Percentiles rank a stretch among this genome's conserved stretches.
These are phyloP conservation scores for Handroanthus guayacan DNA, from an alignment of 257 asterid genomes.

Conservation along the genomic window DNA sequence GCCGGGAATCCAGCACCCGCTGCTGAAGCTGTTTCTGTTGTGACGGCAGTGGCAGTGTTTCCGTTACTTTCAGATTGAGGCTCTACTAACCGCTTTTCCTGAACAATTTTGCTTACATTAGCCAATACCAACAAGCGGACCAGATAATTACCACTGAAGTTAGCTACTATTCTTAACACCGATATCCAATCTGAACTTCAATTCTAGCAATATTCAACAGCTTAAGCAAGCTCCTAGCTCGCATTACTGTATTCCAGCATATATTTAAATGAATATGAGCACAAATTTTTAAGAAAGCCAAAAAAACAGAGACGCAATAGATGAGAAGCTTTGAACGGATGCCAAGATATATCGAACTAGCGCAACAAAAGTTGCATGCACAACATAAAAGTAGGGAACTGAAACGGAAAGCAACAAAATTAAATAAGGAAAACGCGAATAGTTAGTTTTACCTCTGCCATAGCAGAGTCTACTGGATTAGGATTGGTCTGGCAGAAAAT, in stretches of 20 bases:
- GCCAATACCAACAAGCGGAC: conserved; percentile 1
- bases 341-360: neutral
- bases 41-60: conserved; percentile 27
- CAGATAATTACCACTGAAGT: conserved; percentile 10
- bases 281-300: neutral
- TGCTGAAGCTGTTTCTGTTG: conserved; percentile 48
- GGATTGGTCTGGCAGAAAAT: conserved; percentile 53
- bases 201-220: neutral
- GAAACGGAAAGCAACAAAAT: neutral
- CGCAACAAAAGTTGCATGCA: neutral
- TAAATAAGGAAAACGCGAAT: neutral
- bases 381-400: neutral
- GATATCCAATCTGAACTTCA: neutral
- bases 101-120: conserved; percentile 24
- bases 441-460: conserved; percentile 43
- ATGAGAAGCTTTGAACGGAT: neutral
- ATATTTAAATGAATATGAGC: neutral
- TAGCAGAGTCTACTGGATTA: conserved; percentile 45
- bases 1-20: conserved; percentile 55
- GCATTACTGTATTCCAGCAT: neutral
- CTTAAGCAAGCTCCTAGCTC: neutral
- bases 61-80: conserved; percentile 47
- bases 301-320: neutral
- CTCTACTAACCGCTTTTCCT: conserved; percentile 57
- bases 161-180: neutral